A percentile compares a stretch with the other conserved stretches of the same genome.
These are phyloP conservation scores for Limonomyces culmigenus DNA, from an alignment of 1,284 basidiomycete species.

Conservation along the genomic window DNA sequence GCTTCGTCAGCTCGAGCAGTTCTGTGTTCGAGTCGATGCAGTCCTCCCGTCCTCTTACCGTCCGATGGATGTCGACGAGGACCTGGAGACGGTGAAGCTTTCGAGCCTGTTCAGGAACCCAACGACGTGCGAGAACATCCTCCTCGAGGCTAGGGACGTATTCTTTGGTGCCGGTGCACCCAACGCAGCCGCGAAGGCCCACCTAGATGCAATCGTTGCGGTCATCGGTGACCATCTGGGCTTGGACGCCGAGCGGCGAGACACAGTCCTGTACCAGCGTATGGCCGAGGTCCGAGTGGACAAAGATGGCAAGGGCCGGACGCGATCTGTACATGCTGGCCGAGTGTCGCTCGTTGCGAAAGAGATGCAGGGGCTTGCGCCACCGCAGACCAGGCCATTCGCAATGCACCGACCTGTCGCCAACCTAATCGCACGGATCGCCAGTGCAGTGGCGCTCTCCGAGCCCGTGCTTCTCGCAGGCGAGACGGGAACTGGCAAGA, in stretches of 20 bases:
- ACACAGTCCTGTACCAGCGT: conserved; percentile 39
- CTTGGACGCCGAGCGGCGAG: conserved; percentile 41
- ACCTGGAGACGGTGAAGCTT: conserved; percentile 13
- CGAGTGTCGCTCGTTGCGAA: conserved; percentile 35
- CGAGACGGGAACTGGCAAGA: conserved; percentile 98
- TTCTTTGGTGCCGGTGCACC: conserved; percentile 68
- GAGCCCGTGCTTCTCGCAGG: conserved; percentile 92
- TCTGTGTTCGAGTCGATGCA: conserved; percentile 60
- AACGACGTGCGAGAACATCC: conserved; percentile 76
- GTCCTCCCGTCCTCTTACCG: conserved; percentile 34
- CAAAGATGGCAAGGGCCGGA: conserved; percentile 44
- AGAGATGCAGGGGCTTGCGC: conserved; percentile 18
- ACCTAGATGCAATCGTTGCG: conserved; percentile 28
- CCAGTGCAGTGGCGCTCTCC: conserved; percentile 50
- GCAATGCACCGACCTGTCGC: conserved; percentile 83
- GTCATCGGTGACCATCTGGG: conserved; percentile 50
- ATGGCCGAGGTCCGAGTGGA: conserved; percentile 55
- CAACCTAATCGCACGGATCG: conserved; percentile 68
- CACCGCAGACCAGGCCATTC: conserved; percentile 42
- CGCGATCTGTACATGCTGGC: conserved; percentile 37
- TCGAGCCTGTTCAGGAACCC: conserved; percentile 53
- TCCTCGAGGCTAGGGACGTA: conserved; percentile 80
- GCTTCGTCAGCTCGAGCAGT: conserved; percentile 78
- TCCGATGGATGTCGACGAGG: conserved; percentile 25
- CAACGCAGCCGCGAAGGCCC: conserved; percentile 33